These are phyloP conservation scores for Mortierella sp. DNA, from an alignment of 371 early-diverging fungal species.

Conservation along the genomic window DNA sequence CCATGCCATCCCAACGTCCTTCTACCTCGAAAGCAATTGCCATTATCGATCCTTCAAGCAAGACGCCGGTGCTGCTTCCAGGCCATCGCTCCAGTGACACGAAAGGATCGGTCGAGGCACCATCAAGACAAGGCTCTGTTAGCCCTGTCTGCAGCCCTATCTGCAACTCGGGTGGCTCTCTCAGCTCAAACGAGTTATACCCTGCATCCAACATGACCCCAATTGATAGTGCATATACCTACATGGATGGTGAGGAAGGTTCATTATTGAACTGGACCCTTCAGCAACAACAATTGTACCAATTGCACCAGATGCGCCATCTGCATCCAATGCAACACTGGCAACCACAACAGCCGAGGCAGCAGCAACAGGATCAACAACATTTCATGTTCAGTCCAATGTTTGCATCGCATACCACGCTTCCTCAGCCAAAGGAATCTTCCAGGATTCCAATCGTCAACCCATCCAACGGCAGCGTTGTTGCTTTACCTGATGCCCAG, in stretches of 20 bases:
- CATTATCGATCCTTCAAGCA: slow-evolving; percentile 35
- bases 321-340: slow-evolving; percentile 1
- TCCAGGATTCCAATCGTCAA: background rate
- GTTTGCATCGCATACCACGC: background rate
- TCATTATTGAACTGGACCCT: slow-evolving; percentile 2
- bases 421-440: background rate
- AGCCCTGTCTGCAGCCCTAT: slow-evolving; percentile 10
- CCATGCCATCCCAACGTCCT: background rate
- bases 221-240: background rate
- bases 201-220: background rate
- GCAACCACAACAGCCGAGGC: background rate
- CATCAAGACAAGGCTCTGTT: slow-evolving; percentile 9
- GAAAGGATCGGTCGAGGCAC: background rate
- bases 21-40: slow-evolving; percentile 21
- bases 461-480: background rate
- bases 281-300: slow-evolving; percentile 5
- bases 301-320: slow-evolving; percentile 11
- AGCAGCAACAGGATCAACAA: background rate
- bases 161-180: slow-evolving; percentile 4
- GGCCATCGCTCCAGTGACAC: background rate
- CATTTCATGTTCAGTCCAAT: background rate
- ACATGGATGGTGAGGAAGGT: slow-evolving; percentile 4
- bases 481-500: background rate
- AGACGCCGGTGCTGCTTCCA: slow-evolving; percentile 19
- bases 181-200: background rate